These are phyloP conservation scores for Mortierella sp. DNA, from an alignment of 371 early-diverging fungal genomes.

Conservation along the genomic window DNA sequence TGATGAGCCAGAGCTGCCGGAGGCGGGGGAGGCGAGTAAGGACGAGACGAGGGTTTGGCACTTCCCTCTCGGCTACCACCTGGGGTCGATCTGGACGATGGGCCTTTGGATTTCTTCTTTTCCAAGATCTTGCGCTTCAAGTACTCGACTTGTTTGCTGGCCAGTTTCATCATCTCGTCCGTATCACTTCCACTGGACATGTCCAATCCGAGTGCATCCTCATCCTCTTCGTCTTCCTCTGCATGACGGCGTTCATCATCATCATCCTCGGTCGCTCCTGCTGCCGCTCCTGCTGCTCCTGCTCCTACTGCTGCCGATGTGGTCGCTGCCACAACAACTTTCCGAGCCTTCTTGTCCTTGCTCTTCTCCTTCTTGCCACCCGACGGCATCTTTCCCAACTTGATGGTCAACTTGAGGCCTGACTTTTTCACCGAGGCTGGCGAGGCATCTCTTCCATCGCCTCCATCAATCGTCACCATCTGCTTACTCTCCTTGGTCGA, in stretches of 20 bases:
- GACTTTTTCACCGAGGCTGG: conserved; percentile 13
- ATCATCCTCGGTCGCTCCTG: not conserved
- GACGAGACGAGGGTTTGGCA: conserved; percentile 5
- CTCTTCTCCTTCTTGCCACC: conserved; percentile 21
- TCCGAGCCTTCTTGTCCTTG: conserved; percentile 19
- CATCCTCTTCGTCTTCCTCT: not conserved
- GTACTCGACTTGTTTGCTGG: conserved; percentile 49
- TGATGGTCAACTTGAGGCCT: conserved; percentile 43
- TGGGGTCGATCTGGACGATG: conserved; percentile 5
- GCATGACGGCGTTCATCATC: not conserved
- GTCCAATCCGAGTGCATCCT: too few species aligned
- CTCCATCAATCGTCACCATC: conserved; percentile 25
- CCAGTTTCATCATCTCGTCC: conserved; percentile 53
- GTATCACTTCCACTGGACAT: conserved; percentile 51
- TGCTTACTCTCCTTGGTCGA: conserved; percentile 20
- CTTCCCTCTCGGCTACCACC: conserved; percentile 10
- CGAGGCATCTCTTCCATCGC: not conserved
- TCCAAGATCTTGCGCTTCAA: conserved; percentile 51
- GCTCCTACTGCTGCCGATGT: conserved; percentile 12
- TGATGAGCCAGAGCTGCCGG: conserved; percentile 5
- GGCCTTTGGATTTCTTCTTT: conserved; percentile 33
- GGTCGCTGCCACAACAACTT: conserved; percentile 4
- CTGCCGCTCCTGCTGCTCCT: conserved; percentile 13
- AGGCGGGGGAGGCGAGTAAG: conserved; percentile 4
- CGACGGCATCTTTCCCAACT: conserved; percentile 47